phyloP scores from a whole-genome alignment of 768 basidiomycete genomes.

The Mycena crocata region DNA sequence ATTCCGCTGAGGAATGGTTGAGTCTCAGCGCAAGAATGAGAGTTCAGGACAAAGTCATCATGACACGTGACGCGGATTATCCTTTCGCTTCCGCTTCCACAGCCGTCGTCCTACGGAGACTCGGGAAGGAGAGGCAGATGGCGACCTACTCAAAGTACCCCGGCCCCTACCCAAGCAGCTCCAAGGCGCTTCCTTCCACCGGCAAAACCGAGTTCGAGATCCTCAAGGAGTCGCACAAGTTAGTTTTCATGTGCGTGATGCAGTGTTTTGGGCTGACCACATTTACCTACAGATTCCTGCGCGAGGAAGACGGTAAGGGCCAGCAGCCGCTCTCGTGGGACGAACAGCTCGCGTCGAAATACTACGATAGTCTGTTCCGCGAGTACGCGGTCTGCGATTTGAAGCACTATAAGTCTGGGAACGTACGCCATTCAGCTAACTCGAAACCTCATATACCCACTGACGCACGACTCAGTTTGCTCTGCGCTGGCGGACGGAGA shows the following conservation, averaged over 20 bases:
- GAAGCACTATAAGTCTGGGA: conserved; percentile 95
- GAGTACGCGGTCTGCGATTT: conserved; percentile 94
- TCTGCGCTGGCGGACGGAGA: conserved; percentile 93
- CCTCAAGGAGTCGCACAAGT: conserved; percentile 80
- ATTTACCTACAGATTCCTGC: conserved; percentile 73
- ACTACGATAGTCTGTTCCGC: conserved; percentile 88
- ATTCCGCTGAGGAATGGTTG: too few species aligned
- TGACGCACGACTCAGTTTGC: conserved; percentile 70
- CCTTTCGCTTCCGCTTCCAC: too few species aligned
- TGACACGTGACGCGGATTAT: too few species aligned
- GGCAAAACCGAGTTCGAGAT: conserved; percentile 79
- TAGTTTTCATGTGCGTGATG: conserved; percentile 24
- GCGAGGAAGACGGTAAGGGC: conserved; percentile 66
- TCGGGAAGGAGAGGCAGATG: too few species aligned
- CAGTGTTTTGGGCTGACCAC: conserved; percentile 5
- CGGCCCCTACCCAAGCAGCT: conserved; percentile 46
- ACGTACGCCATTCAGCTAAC: conserved; percentile 60
- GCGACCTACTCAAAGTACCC: too few species aligned
- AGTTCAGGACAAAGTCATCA: too few species aligned
- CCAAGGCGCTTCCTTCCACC: conserved; percentile 41
- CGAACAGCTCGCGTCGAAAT: conserved; percentile 87
- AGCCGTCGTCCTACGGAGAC: too few species aligned
- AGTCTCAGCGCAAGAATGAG: too few species aligned
- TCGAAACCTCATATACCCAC: too few species aligned
- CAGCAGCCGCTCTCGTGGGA: conserved; percentile 71